A percentile compares a stretch with the other conserved stretches of the same genome.
phyloP scores from a whole-genome alignment of 2,329 filamentous ascomycete genomes.

The Colletotrichum scovillei region DNA sequence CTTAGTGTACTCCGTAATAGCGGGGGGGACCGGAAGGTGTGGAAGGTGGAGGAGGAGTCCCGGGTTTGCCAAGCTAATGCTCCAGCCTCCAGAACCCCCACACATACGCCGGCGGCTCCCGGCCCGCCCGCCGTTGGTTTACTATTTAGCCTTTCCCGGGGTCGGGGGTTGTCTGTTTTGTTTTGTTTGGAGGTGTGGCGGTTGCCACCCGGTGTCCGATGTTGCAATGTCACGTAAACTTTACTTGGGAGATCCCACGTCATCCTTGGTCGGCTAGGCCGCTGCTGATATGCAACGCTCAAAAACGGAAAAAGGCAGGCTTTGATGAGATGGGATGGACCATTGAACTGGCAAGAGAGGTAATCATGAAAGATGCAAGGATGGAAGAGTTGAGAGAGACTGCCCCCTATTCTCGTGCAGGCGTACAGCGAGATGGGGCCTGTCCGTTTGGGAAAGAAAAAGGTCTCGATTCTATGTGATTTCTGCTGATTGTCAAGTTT shows the following conservation, averaged over 20 bases:
- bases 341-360: too few species aligned
- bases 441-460: too few species aligned
- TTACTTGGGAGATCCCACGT: background rate
- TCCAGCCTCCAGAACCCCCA: background rate
- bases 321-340: too few species aligned
- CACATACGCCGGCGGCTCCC: background rate
- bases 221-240: background rate
- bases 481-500: too few species aligned
- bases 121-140: conserved; percentile 5
- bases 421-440: too few species aligned
- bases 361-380: too few species aligned
- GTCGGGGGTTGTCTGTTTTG: background rate
- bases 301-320: too few species aligned
- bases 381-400: too few species aligned
- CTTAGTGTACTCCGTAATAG: background rate
- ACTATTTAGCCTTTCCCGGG: conserved; percentile 1
- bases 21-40: background rate
- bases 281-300: too few species aligned
- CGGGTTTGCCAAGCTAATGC: background rate
- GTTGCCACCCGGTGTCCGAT: background rate
- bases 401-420: too few species aligned
- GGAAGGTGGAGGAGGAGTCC: background rate
- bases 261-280: background rate
- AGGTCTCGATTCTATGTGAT: too few species aligned
- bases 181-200: background rate